Evolutionary conservation across 2,329 filamentous ascomycete species (phyloP), one percentile per base, ranked within the genome.

Genomic region (Talaromyces sp.): DNA sequence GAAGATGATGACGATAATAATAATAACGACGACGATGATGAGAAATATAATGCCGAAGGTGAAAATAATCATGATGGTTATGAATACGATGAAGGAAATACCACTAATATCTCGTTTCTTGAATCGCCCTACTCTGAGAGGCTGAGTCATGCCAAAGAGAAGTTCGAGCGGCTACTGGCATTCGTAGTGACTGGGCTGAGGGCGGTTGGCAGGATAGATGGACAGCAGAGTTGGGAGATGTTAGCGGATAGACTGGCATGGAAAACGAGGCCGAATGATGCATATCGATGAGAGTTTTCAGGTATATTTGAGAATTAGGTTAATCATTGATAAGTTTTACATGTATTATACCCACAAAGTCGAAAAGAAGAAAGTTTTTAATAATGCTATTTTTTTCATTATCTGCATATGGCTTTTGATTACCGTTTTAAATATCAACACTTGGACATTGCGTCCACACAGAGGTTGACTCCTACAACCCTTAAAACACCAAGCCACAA

Each of bases 211-310:
- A 84, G 92, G 67, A 89, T 88, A 36, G 88, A 89, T 55, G 86
- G 86, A 30, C 86, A 91, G 75, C 82, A 69, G 70, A 84, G 88
- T 71, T 93, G 92, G 89, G 91, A 95, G 74, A 85, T 89, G 63
- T 72, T 96, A 63, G 91, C 90, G 0, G 91, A 96, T 73, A 90
- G 89, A 79, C 74, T 96, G 52, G 89, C 93, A 57, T 78, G 75
- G 75, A 72, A 73, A 44, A 44, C 42, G 13, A 47, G 36, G 25
- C 39, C 30, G 8, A 57, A 42, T 60, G 30, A 55, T 51, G 32
- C 2, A 39, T 11, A 30, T 9, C n/a, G n/a, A 58, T 33, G 30
- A 47, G 2, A 49, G n/a, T 4, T 51, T 13, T 49, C 0, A 22
- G 44, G 1, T 4, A 51, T 8, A 27, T n/a, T n/a, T 17, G 11